Conservation (phyloP, 163 green algal genomes). For the Trebouxia gelatinosa region DNA sequence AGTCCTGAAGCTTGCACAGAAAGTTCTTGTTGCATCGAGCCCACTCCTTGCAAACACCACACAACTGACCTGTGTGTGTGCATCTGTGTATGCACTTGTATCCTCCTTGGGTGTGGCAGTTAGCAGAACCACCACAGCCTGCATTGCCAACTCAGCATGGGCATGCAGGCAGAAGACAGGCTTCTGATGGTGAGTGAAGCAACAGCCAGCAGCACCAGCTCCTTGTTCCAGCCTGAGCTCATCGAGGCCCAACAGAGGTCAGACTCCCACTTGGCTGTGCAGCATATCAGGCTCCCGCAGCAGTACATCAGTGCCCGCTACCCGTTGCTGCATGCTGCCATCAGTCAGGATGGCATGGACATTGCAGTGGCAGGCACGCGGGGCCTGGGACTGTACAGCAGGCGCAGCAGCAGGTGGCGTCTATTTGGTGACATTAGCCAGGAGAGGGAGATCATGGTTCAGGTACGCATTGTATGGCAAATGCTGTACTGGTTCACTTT, state of each 20-base stretch:
- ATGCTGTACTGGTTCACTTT: background rate
- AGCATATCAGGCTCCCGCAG: conserved; percentile 69
- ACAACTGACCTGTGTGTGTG: too few relatives aligned
- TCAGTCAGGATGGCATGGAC: conserved; percentile 66
- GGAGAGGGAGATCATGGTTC: conserved; percentile 54
- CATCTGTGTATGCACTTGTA: too few relatives aligned
- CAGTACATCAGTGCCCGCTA: conserved; percentile 75
- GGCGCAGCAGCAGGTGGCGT: conserved; percentile 67
- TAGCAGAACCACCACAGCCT: too few relatives aligned
- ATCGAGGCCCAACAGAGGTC: background rate
- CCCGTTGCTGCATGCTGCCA: conserved; percentile 62
- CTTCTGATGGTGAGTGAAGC: conserved; percentile 73
- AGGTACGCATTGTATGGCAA: conserved; percentile 6
- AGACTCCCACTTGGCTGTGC: conserved; percentile 45
- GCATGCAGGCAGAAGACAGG: conserved; percentile 65
- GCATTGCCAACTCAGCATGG: background rate
- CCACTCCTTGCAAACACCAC: too few relatives aligned
- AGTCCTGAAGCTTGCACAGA: too few relatives aligned
- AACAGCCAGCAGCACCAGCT: conserved; percentile 9
- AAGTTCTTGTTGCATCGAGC: too few relatives aligned
- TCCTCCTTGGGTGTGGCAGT: too few relatives aligned
- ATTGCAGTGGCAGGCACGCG: conserved; percentile 74
- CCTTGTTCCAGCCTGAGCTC: background rate
- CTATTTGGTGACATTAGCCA: conserved; percentile 88
- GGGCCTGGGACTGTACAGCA: conserved; percentile 73